Base-by-base conservation (phyloP, 768 basidiomycete species). In the Mrakia gelida region DNA sequence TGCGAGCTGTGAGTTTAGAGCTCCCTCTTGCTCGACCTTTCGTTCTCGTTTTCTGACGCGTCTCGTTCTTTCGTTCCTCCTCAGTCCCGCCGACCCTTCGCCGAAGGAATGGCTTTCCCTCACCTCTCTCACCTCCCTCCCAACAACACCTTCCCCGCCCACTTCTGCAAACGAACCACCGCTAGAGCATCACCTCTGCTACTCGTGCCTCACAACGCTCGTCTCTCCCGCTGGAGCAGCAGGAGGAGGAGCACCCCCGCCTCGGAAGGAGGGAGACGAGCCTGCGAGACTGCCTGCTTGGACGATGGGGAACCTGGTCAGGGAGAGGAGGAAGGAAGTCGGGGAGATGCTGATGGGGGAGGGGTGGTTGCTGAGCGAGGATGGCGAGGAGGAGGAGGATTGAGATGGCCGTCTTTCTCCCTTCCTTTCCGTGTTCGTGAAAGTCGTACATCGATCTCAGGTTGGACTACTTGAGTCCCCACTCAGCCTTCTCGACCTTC, bases 281-380 rank as follows among this genome's bases (percentile, higher is more conserved):
- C 38, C 34, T 16, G 77, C 72, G 8, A 28, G 54, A 13, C 54
- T 78, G 49, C 77, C 77, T 21, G 68, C 56, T 15, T 78, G 77
- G 77, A 61, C 68, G 41, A 28, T 68, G 63, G 71, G 45, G 26
- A 74, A 78, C 52, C 54, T 94, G 82, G 90, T 89, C 81, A 92
- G 92, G 84, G 62, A 59, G 73, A 56, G 30, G 45, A 45, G 77
- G 56, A 59, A 68, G 59, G 65, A 70, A 41, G 38, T 78, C 3
- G 65, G 45, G 0, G 59, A 43, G 6, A 61, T 62, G 65, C 21
- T 73, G 52, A 75, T 70, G 43, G 73, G 38, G 38, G 77, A 78
- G 77, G 77, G 77, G 13, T 78, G 77, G 77, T 49, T 87, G 63
- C 85, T 82, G 23, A 74, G 49, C 21, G 81, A 80, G 13, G 71